Conservation (phyloP, 2,329 filamentous ascomycete species). For the Nemania diffusa region DNA sequence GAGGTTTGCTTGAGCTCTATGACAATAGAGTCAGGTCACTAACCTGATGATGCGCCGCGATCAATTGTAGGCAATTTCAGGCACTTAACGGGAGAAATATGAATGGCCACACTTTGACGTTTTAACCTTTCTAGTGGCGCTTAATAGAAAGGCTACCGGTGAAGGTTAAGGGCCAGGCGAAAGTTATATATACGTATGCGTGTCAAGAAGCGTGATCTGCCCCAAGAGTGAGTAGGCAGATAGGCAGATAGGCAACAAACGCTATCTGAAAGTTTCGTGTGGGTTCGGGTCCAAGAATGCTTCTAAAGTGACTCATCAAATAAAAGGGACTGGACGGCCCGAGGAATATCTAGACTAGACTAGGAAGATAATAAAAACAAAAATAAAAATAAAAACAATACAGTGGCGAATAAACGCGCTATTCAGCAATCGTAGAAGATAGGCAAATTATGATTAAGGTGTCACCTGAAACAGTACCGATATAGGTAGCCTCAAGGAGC, state of each 20-base stretch:
- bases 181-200: constrained; percentile 30
- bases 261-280: neutral
- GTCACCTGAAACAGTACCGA: constrained; percentile 6
- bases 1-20: constrained; percentile 2
- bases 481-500: no score
- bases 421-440: neutral
- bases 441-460: neutral
- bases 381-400: neutral
- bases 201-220: constrained; percentile 18
- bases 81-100: neutral
- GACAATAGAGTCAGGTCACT: neutral
- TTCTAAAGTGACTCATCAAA: constrained; percentile 10
- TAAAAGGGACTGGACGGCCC: neutral
- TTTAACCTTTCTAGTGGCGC: neutral
- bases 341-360: neutral
- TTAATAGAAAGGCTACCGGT: neutral
- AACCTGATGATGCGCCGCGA: neutral
- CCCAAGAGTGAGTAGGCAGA: neutral
- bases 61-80: neutral
- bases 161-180: neutral
- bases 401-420: neutral
- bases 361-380: no score
- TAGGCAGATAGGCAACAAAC: constrained; percentile 18
- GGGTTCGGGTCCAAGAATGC: neutral
- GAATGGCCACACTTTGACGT: neutral